phyloP scores from a whole-genome alignment of 1,284 basidiomycete genomes.

The Ustilago xerochloae region DNA sequence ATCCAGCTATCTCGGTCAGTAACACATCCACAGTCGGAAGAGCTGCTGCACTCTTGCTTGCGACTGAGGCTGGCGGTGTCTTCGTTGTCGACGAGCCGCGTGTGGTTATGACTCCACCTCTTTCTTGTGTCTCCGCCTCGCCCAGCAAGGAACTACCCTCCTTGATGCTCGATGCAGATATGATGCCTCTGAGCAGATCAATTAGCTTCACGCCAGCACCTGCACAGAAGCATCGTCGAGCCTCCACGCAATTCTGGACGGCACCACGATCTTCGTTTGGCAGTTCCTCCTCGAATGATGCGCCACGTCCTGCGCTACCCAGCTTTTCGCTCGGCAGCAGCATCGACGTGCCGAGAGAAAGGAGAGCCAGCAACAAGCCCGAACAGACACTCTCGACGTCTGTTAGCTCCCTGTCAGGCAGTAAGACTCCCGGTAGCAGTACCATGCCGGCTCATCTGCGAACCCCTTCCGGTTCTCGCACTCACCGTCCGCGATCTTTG shows the following conservation, averaged over 20 bases:
- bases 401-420: conserved; percentile 15
- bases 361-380: conserved; percentile 19
- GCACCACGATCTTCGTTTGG: conserved; percentile 28
- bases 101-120: conserved; percentile 44
- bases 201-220: conserved; percentile 32
- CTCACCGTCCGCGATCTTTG: conserved; percentile 38
- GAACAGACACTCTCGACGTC: conserved; percentile 20
- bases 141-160: conserved; percentile 25
- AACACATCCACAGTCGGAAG: conserved; percentile 25
- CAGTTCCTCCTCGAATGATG: conserved; percentile 5
- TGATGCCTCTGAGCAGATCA: conserved; percentile 29
- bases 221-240: conserved; percentile 34
- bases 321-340: conserved; percentile 21
- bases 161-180: conserved; percentile 26
- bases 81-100: conserved; percentile 43
- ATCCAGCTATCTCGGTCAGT: conserved; percentile 44
- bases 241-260: conserved; percentile 46
- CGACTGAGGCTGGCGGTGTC: conserved; percentile 28
- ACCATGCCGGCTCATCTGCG: conserved; percentile 21
- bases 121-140: conserved; percentile 38
- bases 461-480: conserved; percentile 18
- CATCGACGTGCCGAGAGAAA: not conserved
- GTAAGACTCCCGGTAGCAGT: conserved; percentile 2
- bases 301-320: conserved; percentile 14
- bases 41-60: conserved; percentile 39